Evolutionary conservation across 2,329 filamentous ascomycete genomes (phyloP), one percentile per base, ranked within the genome.

Genomic region (Fusarium sp.): DNA sequence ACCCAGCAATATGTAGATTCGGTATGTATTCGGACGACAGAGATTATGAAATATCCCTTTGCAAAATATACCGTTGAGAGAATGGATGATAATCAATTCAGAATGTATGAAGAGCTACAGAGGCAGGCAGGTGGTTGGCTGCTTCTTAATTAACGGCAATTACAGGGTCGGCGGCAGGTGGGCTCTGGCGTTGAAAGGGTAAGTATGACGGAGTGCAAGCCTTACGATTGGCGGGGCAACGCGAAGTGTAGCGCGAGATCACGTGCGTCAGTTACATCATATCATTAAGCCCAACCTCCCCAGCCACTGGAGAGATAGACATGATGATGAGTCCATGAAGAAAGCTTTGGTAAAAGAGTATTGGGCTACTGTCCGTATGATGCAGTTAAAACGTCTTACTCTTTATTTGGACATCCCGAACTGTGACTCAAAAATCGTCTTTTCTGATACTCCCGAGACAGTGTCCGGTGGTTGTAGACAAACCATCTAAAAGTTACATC

Each of bases 161-260:
- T 56, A 58, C 60, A 60, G 56, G 57, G 59, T 61, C 64, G 63
- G 56, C 38, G 49, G 60, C 60, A 63, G 63, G 57, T 59, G 61
- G 34, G 32, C 51, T 63, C 27, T 43, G 42, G 30, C 51, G 20
- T 49, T 47, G 24, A 46, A 53, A 11, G 46, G 57, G 57, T 44
- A 42, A 15, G 40, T 32, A 75, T 75, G 73, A 75, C 72, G 74
- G 59, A 59, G 71, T 67, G 32, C 42, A 56, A 59, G 59, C 47
- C 59, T 62, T 68, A 69, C 63, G 46, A 81, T 83, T 87, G 85
- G 82, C 85, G 81, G 83, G 86, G 85, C 85, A 88, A 88, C 86
- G 47, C 81, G 83, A 84, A 84, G 80, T 80, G 47, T 70, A 73
- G 77, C 82, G 77, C 85, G 84, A 77, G 66, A 65, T 80, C 86